Evolutionary conservation across 768 basidiomycete species (phyloP).

Genomic region (Lanmaoa pseudosensibilis): DNA sequence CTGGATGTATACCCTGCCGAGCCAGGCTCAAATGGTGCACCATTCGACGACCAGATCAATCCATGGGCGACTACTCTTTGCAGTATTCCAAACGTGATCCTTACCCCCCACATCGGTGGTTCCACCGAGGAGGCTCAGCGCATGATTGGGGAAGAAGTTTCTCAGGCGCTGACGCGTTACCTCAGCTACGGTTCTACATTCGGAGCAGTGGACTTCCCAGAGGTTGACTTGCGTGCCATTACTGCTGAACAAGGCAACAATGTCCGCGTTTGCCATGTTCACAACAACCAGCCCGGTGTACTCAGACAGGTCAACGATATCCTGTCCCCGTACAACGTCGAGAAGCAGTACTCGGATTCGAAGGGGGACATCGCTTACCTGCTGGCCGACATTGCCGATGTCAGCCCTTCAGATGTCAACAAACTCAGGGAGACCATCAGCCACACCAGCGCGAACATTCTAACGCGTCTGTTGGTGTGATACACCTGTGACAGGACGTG

Average conservation of each 20-base stretch:
- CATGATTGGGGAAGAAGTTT: slow-evolving; percentile 96
- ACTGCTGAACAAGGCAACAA: slow-evolving; percentile 75
- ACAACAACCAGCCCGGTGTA: slow-evolving; percentile 94
- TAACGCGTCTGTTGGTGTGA: slow-evolving; percentile 81
- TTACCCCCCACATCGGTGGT: slow-evolving; percentile 98
- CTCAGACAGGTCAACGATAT: slow-evolving; percentile 94
- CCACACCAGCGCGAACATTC: slow-evolving; percentile 80
- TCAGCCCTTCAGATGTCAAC: slow-evolving; percentile 77
- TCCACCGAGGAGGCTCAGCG: slow-evolving; percentile 98
- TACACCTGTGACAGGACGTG: background rate
- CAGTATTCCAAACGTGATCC: slow-evolving; percentile 82
- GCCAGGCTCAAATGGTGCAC: slow-evolving; percentile 86
- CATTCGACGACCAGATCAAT: slow-evolving; percentile 89
- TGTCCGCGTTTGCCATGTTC: slow-evolving; percentile 92
- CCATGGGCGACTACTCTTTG: slow-evolving; percentile 78
- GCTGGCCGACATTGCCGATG: slow-evolving; percentile 94
- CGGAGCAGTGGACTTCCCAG: slow-evolving; percentile 98
- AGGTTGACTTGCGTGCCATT: slow-evolving; percentile 94
- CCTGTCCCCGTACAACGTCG: slow-evolving; percentile 93
- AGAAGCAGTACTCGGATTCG: slow-evolving; percentile 99
- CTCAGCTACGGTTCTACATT: slow-evolving; percentile 88
- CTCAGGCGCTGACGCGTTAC: slow-evolving; percentile 80
- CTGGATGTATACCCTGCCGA: slow-evolving; percentile 95
- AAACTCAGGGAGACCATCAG: slow-evolving; percentile 76
- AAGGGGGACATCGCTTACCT: slow-evolving; percentile 92